Evolutionary conservation across 2,329 filamentous ascomycete genomes (phyloP).

Genomic region (Gremmenia infestans): DNA sequence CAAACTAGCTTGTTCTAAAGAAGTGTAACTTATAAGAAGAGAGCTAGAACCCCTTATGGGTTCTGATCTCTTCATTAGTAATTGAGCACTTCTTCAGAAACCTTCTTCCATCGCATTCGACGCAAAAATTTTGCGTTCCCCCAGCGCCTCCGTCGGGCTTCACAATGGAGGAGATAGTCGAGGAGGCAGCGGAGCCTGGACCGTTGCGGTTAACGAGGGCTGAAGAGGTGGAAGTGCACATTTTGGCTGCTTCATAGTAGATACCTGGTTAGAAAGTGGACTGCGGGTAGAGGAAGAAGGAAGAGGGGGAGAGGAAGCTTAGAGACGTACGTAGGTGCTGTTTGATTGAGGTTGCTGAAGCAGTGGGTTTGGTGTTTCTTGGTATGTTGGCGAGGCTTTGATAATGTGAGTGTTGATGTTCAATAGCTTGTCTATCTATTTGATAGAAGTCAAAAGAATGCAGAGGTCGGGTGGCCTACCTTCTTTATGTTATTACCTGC

Average conservation of each 20-base stretch:
- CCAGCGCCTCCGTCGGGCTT: slow-evolving; percentile 41
- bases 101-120: slow-evolving; percentile 40
- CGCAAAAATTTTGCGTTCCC: slow-evolving; percentile 37
- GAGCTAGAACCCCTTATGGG: too few species aligned
- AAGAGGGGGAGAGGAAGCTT: neutral
- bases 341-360: neutral
- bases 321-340: neutral
- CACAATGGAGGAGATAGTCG: slow-evolving; percentile 45
- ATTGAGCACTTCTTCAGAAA: too few species aligned
- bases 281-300: neutral
- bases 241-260: slow-evolving; percentile 11
- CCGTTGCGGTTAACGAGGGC: slow-evolving; percentile 39
- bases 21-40: too few species aligned
- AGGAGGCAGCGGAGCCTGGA: slow-evolving; percentile 44
- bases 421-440: too few species aligned
- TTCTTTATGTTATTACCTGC: too few species aligned
- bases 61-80: too few species aligned
- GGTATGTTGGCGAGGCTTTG: neutral
- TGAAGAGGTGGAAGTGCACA: slow-evolving; percentile 32
- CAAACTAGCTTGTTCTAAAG: too few species aligned
- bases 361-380: neutral
- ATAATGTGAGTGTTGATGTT: slow-evolving; percentile 1
- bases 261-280: neutral
- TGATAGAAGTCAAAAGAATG: too few species aligned
- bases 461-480: too few species aligned